Conservation (phyloP, 2,329 filamentous ascomycete genomes). For the Fusarium nygamai region DNA sequence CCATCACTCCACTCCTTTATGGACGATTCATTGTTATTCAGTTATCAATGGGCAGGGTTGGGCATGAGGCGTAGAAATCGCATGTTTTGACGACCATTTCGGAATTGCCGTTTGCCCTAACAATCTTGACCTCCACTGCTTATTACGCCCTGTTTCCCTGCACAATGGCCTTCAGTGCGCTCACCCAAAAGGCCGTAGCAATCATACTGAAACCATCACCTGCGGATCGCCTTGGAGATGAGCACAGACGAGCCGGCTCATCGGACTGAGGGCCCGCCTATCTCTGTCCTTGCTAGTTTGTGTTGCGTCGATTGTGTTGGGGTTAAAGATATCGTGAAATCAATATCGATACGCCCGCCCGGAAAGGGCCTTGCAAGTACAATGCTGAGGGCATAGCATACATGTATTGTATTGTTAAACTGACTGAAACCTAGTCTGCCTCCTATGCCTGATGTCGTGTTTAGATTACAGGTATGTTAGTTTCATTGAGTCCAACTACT, state of each 20-base stretch:
- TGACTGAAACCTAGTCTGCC: background rate
- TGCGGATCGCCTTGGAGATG: constrained; percentile 13
- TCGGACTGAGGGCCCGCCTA: constrained; percentile 15
- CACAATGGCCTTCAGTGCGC: background rate
- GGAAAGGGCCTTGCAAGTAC: background rate
- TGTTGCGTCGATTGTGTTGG: background rate
- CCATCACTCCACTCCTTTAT: constrained; percentile 18
- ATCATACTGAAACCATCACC: background rate
- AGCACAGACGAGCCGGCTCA: constrained; percentile 23
- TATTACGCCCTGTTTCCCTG: background rate
- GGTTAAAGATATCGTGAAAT: background rate
- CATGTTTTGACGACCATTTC: constrained; percentile 3
- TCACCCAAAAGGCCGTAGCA: background rate
- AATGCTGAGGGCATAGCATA: background rate
- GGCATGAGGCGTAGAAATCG: constrained; percentile 4
- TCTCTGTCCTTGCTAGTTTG: constrained; percentile 16
- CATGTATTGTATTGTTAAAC: background rate
- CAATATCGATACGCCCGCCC: background rate
- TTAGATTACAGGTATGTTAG: background rate
- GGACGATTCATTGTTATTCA: constrained; percentile 16
- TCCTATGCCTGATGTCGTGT: background rate
- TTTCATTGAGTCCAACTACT: background rate
- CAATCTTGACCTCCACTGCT: background rate
- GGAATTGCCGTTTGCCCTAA: background rate
- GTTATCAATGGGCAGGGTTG: background rate